Evolutionary conservation across 805 yeast species (phyloP).

Genomic region (Priceomyces haplophilus): DNA sequence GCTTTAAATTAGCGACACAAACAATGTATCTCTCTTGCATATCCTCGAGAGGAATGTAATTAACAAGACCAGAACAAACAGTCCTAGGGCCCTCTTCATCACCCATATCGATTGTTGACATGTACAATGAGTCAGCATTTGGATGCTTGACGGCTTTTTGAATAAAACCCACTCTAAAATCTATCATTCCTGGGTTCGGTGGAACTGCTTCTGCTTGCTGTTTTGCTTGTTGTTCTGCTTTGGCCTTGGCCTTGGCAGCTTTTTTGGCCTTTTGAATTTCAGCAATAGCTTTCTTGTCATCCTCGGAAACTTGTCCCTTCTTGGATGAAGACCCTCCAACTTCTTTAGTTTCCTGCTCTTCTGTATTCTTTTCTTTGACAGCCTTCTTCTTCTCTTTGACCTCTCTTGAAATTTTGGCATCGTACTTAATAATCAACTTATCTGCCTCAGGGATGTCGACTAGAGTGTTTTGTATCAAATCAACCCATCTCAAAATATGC

Average conservation of each 20-base stretch:
- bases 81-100: conserved; percentile 98
- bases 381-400: conserved; percentile 57
- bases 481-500: conserved; percentile 92
- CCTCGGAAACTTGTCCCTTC: conserved; percentile 30
- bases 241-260: conserved; percentile 61
- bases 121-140: conserved; percentile 94
- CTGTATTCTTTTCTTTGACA: conserved; percentile 15
- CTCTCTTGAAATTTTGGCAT: conserved; percentile 71
- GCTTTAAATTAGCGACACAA: conserved; percentile 93
- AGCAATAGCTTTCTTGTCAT: conserved; percentile 43
- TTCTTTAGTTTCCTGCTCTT: conserved; percentile 43
- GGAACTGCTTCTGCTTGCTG: conserved; percentile 56
- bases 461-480: conserved; percentile 71
- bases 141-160: conserved; percentile 97
- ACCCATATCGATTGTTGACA: conserved; percentile 94
- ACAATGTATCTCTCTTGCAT: conserved; percentile 94
- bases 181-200: conserved; percentile 81
- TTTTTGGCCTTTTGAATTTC: conserved; percentile 63
- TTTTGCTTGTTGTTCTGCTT: conserved; percentile 49
- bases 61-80: conserved; percentile 94
- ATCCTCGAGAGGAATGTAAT: conserved; percentile 83
- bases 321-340: conserved; percentile 38
- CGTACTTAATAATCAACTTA: conserved; percentile 54
- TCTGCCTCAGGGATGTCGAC: conserved; percentile 51
- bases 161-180: conserved; percentile 93